phyloP scores from a whole-genome alignment of 306 rosid species.

The Ormosia emarginata region DNA sequence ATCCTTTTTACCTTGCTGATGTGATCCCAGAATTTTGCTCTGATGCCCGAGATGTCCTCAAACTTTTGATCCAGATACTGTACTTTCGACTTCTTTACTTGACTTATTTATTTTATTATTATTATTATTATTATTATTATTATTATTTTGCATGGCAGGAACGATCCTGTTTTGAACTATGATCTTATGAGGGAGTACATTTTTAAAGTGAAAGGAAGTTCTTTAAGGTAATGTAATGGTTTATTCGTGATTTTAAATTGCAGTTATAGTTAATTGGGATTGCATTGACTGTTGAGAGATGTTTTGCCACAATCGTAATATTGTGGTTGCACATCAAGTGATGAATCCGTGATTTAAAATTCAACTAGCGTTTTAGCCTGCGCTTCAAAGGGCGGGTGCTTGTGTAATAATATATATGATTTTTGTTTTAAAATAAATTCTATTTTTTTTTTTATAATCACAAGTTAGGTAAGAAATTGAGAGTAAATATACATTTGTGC shows the following conservation, averaged over 20 bases:
- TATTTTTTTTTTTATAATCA: too few relatives aligned
- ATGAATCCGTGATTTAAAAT: too few relatives aligned
- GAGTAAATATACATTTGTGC: too few relatives aligned
- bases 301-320: too few relatives aligned
- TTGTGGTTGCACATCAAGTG: too few relatives aligned
- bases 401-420: too few relatives aligned
- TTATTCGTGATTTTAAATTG: not conserved
- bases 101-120: not conserved
- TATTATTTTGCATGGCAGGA: not conserved
- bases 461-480: too few relatives aligned
- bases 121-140: too few relatives aligned
- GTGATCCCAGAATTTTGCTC: slow-evolving; percentile 17
- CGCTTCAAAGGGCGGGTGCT: too few relatives aligned
- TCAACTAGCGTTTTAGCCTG: too few relatives aligned
- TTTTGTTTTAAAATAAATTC: too few relatives aligned
- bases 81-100: not conserved
- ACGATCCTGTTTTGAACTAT: not conserved
- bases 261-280: too few relatives aligned
- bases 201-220: slow-evolving; percentile 22
- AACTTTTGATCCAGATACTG: not conserved
- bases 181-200: not conserved
- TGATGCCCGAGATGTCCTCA: not conserved
- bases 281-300: not conserved
- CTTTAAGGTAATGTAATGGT: slow-evolving; percentile 6
- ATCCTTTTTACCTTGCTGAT: not conserved